Percentiles rank a stretch among this genome's conserved stretches.
phyloP scores from a whole-genome alignment of 345 rosid species.

The Pistacia vera region DNA sequence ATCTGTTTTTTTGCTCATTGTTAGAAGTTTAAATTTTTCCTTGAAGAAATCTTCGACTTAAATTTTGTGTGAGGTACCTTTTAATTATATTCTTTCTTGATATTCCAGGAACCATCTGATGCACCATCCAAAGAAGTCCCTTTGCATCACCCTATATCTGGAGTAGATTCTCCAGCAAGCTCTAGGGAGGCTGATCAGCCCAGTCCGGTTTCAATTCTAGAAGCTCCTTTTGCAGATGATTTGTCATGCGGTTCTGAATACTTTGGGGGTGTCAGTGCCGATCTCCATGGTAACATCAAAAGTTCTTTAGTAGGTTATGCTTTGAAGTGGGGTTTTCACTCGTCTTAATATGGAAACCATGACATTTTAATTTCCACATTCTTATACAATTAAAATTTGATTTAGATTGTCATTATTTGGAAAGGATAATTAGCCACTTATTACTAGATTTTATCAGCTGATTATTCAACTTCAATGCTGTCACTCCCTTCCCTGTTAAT shows the following conservation, averaged over 20 bases:
- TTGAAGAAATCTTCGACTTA: not conserved
- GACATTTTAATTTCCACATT: not conserved
- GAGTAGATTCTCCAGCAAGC: constrained; percentile 52
- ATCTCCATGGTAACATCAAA: constrained; percentile 75
- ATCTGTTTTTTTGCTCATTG: not conserved
- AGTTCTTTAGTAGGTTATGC: not conserved
- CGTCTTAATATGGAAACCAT: not conserved
- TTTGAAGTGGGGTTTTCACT: not conserved
- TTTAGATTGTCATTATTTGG: not conserved
- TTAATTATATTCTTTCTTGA: constrained; percentile 16
- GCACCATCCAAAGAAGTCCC: constrained; percentile 36
- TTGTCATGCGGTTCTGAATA: constrained; percentile 83
- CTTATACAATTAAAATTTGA: not conserved
- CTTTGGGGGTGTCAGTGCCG: constrained; percentile 91
- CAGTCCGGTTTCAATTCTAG: constrained; percentile 91
- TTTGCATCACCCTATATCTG: constrained; percentile 41
- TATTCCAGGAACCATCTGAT: constrained; percentile 55
- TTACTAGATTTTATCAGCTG: not conserved
- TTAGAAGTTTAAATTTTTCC: not conserved
- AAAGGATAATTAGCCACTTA: not conserved
- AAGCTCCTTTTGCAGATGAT: constrained; percentile 78
- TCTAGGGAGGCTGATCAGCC: constrained; percentile 92
- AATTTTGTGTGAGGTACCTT: not conserved
- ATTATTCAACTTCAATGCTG: not conserved
- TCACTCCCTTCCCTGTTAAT: not conserved